Percentiles rank a stretch among this genome's conserved stretches.
Evolutionary conservation across 2,329 filamentous ascomycete genomes (phyloP).

Genomic region (Penicillium verrucosum): DNA sequence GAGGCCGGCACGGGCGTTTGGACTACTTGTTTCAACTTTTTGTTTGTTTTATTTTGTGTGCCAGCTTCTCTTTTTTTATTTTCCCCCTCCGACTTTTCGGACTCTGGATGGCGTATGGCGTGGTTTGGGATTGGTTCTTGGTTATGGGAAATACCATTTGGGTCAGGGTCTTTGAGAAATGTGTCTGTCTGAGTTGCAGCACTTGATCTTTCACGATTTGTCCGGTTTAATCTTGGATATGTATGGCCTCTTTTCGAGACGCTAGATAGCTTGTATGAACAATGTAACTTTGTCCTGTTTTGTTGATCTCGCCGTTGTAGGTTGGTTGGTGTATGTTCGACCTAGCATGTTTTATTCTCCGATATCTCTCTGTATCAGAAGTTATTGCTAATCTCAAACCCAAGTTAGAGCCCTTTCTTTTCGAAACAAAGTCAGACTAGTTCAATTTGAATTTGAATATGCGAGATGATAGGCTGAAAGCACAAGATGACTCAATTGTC

Average conservation of each 20-base stretch:
- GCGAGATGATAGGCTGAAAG: background rate
- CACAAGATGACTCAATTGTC: background rate
- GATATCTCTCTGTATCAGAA: background rate
- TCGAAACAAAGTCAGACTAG: too few species aligned
- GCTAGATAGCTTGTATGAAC: conserved; percentile 25
- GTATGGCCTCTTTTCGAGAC: background rate
- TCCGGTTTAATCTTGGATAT: conserved; percentile 22
- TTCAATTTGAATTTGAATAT: background rate
- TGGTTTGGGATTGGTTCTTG: conserved; percentile 14
- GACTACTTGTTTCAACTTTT: conserved; percentile 11
- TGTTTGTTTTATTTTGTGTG: conserved; percentile 12
- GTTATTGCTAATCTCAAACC: background rate
- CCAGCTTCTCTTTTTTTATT: background rate
- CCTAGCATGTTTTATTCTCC: background rate
- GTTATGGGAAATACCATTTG: conserved; percentile 24
- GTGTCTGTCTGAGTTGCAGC: conserved; percentile 14
- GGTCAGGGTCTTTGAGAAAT: conserved; percentile 9
- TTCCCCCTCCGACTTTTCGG: background rate
- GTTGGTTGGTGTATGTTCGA: background rate
- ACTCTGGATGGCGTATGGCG: conserved; percentile 23
- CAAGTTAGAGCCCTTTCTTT: too few species aligned
- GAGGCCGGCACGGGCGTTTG: conserved; percentile 20
- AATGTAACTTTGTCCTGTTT: conserved; percentile 10
- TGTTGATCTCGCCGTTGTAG: background rate
- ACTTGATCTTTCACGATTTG: conserved; percentile 19